Conservation (phyloP, 2,329 filamentous ascomycete species). For the Fusarium anguioides region DNA sequence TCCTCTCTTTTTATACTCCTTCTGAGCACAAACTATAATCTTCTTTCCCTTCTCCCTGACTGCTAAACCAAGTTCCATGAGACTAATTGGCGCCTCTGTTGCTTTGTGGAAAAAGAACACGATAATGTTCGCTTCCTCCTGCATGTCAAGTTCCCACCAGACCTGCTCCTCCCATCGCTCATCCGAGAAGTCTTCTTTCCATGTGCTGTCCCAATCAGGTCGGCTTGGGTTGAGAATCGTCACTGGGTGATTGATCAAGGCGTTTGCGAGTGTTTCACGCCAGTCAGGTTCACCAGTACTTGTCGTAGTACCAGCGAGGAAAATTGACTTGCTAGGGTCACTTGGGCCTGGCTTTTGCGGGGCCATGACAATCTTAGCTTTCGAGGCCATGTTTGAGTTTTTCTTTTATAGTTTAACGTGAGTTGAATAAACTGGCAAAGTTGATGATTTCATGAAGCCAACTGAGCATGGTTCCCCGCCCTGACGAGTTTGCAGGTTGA, state of each 20-base stretch:
- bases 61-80: conserved; percentile 70
- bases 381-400: background rate
- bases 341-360: background rate
- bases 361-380: conserved; percentile 9
- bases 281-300: conserved; percentile 58
- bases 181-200: conserved; percentile 61
- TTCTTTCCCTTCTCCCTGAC: conserved; percentile 56
- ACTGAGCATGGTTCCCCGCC: background rate
- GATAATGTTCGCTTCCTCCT: conserved; percentile 64
- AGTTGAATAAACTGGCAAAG: background rate
- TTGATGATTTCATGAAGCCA: background rate
- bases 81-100: conserved; percentile 65
- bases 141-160: conserved; percentile 70
- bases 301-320: conserved; percentile 69
- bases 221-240: conserved; percentile 69
- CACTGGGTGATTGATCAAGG: conserved; percentile 58
- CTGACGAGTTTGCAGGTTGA: background rate
- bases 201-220: conserved; percentile 65
- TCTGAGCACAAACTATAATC: conserved; percentile 64
- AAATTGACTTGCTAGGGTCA: conserved; percentile 53
- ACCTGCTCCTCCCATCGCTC: conserved; percentile 64
- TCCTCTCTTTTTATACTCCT: conserved; percentile 66
- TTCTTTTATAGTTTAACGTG: too few relatives aligned
- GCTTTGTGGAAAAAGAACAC: conserved; percentile 66
- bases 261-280: conserved; percentile 58